Evolutionary conservation across 2,329 filamentous ascomycete species (phyloP).

Genomic region (Mycosphaerella sp.): DNA sequence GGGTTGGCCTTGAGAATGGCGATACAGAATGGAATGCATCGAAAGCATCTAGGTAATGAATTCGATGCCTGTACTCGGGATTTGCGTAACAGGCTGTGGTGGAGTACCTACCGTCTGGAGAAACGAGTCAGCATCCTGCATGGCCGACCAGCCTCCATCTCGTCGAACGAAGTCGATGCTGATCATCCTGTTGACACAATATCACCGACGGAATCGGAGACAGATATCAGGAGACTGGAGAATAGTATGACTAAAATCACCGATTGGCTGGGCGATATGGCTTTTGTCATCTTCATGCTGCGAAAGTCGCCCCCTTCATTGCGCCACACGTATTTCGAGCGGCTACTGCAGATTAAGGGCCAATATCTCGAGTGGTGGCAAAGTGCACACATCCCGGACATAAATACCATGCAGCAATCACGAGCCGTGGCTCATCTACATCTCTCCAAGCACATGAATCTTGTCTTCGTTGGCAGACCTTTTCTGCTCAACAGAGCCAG

Average conservation of each 20-base stretch:
- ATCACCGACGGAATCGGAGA: not conserved
- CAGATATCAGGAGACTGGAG: conserved; percentile 8
- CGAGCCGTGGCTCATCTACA: conserved; percentile 14
- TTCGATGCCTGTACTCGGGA: conserved; percentile 43
- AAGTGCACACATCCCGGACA: conserved; percentile 2
- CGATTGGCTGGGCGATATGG: conserved; percentile 16
- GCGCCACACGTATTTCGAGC: conserved; percentile 15
- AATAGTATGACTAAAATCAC: conserved; percentile 15
- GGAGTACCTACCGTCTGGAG: conserved; percentile 38
- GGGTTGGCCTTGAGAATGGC: conserved; percentile 52
- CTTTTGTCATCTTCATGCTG: conserved; percentile 13
- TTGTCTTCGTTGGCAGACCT: conserved; percentile 16
- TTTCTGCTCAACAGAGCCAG: conserved; percentile 15
- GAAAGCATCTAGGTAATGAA: conserved; percentile 36
- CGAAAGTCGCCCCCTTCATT: conserved; percentile 10
- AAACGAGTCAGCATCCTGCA: conserved; percentile 54
- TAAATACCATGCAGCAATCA: not conserved
- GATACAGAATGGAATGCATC: conserved; percentile 56
- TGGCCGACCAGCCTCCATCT: conserved; percentile 50
- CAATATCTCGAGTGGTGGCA: conserved; percentile 15
- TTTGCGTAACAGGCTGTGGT: conserved; percentile 17
- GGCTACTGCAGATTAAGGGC: conserved; percentile 12
- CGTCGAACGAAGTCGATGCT: conserved; percentile 49
- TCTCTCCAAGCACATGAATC: conserved; percentile 13
- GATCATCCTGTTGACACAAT: conserved; percentile 40